Percentiles rank a stretch among this genome's conserved stretches.
These are phyloP conservation scores for Annulohypoxylon bovei DNA, from an alignment of 495 filamentous ascomycete species.

Conservation along the genomic window DNA sequence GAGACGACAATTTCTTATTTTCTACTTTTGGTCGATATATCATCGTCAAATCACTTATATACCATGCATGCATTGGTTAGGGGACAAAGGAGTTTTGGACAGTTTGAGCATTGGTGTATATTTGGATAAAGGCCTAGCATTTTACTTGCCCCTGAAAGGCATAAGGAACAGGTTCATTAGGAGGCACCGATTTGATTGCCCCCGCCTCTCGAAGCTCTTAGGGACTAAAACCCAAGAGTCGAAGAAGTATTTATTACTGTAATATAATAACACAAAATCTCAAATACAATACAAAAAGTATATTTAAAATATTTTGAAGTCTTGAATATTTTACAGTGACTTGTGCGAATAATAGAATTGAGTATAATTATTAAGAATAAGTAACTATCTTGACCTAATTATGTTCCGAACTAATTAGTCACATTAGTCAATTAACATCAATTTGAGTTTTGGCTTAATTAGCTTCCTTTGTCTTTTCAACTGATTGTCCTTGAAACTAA, in stretches of 20 bases:
- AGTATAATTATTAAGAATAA: neutral
- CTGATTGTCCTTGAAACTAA: constrained; percentile 3
- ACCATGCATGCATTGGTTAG: constrained; percentile 46
- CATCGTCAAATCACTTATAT: constrained; percentile 42
- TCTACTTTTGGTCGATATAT: constrained; percentile 32
- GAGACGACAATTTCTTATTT: constrained; percentile 39
- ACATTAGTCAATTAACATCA: constrained; percentile 15
- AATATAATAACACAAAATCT: constrained; percentile 34
- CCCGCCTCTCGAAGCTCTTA: constrained; percentile 35
- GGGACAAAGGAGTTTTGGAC: constrained; percentile 39
- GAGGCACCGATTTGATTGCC: constrained; percentile 48
- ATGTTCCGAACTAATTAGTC: constrained; percentile 25
- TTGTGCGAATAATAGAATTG: neutral
- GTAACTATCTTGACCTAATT: constrained; percentile 8
- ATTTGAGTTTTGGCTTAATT: constrained; percentile 24
- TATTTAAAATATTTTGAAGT: constrained; percentile 17
- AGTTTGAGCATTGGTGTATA: constrained; percentile 33
- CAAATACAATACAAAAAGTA: constrained; percentile 29
- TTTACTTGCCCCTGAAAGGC: constrained; percentile 21
- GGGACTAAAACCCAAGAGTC: constrained; percentile 35
- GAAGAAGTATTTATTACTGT: constrained; percentile 21
- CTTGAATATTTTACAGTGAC: constrained; percentile 10
- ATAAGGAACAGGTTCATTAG: constrained; percentile 35
- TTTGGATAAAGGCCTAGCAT: constrained; percentile 41
- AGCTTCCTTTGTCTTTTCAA: constrained; percentile 12